These are phyloP conservation scores for Pyrenophora seminiperda DNA, from an alignment of 2,329 filamentous ascomycete genomes.

Conservation along the genomic window DNA sequence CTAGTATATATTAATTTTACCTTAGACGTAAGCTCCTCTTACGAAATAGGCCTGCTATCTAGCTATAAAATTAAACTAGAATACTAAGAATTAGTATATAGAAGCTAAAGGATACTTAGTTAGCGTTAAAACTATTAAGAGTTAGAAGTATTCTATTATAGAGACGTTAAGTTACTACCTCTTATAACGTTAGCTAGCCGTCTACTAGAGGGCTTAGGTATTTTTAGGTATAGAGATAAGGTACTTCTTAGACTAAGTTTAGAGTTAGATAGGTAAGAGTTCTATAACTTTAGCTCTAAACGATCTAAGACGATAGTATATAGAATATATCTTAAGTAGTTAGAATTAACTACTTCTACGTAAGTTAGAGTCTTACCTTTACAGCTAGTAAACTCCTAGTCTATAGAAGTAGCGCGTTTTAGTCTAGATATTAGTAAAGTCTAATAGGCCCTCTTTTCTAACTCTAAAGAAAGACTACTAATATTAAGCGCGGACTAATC, in stretches of 20 bases:
- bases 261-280: slow-evolving; percentile 29
- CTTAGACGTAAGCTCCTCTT: slow-evolving; percentile 79
- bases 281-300: slow-evolving; percentile 21
- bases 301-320: slow-evolving; percentile 22
- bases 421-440: slow-evolving; percentile 31
- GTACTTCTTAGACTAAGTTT: slow-evolving; percentile 20
- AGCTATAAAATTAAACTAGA: slow-evolving; percentile 60
- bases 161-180: slow-evolving; percentile 19
- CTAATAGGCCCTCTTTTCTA: slow-evolving; percentile 22
- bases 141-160: slow-evolving; percentile 16
- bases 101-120: slow-evolving; percentile 43
- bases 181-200: slow-evolving; percentile 31
- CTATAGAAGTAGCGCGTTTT: slow-evolving; percentile 40
- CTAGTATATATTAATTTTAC: slow-evolving; percentile 84
- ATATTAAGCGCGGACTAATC: slow-evolving; percentile 39
- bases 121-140: slow-evolving; percentile 26
- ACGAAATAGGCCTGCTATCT: slow-evolving; percentile 71
- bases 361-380: slow-evolving; percentile 31
- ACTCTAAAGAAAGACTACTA: slow-evolving; percentile 33
- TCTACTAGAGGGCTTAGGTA: slow-evolving; percentile 32
- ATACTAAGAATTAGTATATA: slow-evolving; percentile 38
- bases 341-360: slow-evolving; percentile 31
- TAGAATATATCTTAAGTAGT: slow-evolving; percentile 31
- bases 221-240: slow-evolving; percentile 24
- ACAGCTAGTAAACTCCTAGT: slow-evolving; percentile 29